Conservation (phyloP, 2,329 filamentous ascomycete species). For the Aspergillus proliferans region DNA sequence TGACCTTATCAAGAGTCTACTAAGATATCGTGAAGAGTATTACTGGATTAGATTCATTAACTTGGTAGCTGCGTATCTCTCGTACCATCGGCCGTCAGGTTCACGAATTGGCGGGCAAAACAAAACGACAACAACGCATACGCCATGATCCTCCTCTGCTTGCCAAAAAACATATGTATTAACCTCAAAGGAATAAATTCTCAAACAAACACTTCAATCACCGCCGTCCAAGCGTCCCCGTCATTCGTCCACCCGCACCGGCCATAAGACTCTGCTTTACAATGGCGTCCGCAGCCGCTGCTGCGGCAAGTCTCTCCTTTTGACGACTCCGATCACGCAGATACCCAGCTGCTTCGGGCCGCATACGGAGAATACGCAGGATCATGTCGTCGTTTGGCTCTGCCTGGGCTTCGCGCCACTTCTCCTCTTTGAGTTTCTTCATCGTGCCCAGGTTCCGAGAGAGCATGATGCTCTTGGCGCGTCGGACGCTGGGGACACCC, state of each 20-base stretch:
- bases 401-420: slow-evolving; percentile 88
- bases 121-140: background rate
- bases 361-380: slow-evolving; percentile 85
- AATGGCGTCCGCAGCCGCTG: slow-evolving; percentile 87
- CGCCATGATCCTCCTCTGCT: too few species aligned
- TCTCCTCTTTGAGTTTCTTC: slow-evolving; percentile 92
- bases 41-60: background rate
- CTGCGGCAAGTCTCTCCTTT: slow-evolving; percentile 85
- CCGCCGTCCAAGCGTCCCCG: slow-evolving; percentile 34
- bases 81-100: background rate
- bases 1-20: background rate
- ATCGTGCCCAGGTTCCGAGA: slow-evolving; percentile 92
- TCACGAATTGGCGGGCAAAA: too few species aligned
- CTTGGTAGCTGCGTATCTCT: background rate
- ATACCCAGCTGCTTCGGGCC: slow-evolving; percentile 81
- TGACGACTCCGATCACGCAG: slow-evolving; percentile 86
- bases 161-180: too few species aligned
- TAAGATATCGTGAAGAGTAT: background rate
- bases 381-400: slow-evolving; percentile 99
- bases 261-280: slow-evolving; percentile 80
- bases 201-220: slow-evolving; percentile 9
- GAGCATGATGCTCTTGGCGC: slow-evolving; percentile 75
- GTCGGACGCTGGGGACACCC: slow-evolving; percentile 42
- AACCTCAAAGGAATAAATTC: background rate
- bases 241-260: slow-evolving; percentile 49